phyloP scores from a whole-genome alignment of 139 green algal genomes.

The Chlorella sp. region DNA sequence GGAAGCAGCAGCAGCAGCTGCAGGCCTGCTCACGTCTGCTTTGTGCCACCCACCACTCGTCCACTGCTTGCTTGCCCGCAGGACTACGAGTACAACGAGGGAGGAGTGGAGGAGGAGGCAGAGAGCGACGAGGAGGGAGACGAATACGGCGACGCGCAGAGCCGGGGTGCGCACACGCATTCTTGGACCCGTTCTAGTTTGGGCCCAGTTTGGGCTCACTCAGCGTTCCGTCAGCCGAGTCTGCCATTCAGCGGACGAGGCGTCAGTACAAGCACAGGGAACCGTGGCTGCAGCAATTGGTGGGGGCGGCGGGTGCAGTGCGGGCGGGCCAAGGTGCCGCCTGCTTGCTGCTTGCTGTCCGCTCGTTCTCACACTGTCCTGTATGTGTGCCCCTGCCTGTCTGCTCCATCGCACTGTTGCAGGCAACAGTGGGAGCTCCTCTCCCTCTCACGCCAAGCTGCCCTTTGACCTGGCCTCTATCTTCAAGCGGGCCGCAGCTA shows the following conservation, averaged over 20 bases:
- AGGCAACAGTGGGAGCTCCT: background rate
- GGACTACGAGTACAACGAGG: constrained; percentile 47
- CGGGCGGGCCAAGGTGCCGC: too few species aligned
- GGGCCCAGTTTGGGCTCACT: background rate
- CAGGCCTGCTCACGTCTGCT: background rate
- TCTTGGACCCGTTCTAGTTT: background rate
- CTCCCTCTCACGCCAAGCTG: background rate
- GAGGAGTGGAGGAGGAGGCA: constrained; percentile 4
- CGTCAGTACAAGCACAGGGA: background rate
- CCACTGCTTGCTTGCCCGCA: background rate
- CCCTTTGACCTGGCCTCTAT: constrained; percentile 18
- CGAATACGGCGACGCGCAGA: constrained; percentile 23
- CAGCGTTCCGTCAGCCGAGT: background rate
- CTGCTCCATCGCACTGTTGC: background rate
- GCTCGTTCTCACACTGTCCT: background rate
- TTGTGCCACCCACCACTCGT: background rate
- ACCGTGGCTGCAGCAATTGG: background rate
- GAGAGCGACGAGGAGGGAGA: constrained; percentile 3
- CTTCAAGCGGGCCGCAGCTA: background rate
- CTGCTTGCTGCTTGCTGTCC: background rate
- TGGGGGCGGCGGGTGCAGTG: background rate
- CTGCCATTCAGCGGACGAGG: background rate
- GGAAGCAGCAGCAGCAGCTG: background rate
- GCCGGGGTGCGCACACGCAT: background rate
- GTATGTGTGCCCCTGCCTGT: background rate